phyloP scores from a whole-genome alignment of 169 alveolate species.

The Cryptosporidium sp. region DNA sequence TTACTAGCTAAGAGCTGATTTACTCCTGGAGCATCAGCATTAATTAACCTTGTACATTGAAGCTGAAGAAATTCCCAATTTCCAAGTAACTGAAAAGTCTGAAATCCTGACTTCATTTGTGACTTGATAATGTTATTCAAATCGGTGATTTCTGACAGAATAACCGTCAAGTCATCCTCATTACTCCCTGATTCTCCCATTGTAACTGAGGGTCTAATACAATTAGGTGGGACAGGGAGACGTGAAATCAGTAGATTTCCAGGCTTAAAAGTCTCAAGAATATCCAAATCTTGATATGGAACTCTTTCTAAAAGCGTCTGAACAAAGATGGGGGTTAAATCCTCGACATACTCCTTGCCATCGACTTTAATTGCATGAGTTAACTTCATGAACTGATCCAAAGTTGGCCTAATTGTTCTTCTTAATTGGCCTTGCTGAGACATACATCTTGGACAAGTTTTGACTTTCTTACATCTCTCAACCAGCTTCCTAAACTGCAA shows the following conservation, averaged over 20 bases:
- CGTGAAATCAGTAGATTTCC: constrained; percentile 90
- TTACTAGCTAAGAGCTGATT: constrained; percentile 86
- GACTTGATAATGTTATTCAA: constrained; percentile 84
- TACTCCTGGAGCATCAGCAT: constrained; percentile 94
- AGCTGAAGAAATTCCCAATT: constrained; percentile 90
- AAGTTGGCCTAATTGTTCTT: constrained; percentile 85
- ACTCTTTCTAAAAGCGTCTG: constrained; percentile 90
- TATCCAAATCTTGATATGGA: constrained; percentile 90
- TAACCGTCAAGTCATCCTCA: constrained; percentile 95
- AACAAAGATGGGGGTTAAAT: constrained; percentile 91
- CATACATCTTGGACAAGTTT: constrained; percentile 86
- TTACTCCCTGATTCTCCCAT: constrained; percentile 91
- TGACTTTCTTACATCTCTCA: constrained; percentile 86
- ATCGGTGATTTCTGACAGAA: constrained; percentile 90
- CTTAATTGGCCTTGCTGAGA: constrained; percentile 87
- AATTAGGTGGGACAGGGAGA: constrained; percentile 96
- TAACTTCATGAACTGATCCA: constrained; percentile 90
- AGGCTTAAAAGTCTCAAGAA: constrained; percentile 93
- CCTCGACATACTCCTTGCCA: constrained; percentile 85
- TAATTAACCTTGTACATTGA: constrained; percentile 90
- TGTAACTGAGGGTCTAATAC: constrained; percentile 96
- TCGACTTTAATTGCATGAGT: constrained; percentile 83
- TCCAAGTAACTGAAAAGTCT: constrained; percentile 86
- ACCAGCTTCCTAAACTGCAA: constrained; percentile 85
- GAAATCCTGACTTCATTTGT: constrained; percentile 88